Percentiles rank a stretch among this genome's conserved stretches.
These are phyloP conservation scores for Halophytophthora batemanensis DNA, from an alignment of 352 stramenopile species.

Conservation along the genomic window DNA sequence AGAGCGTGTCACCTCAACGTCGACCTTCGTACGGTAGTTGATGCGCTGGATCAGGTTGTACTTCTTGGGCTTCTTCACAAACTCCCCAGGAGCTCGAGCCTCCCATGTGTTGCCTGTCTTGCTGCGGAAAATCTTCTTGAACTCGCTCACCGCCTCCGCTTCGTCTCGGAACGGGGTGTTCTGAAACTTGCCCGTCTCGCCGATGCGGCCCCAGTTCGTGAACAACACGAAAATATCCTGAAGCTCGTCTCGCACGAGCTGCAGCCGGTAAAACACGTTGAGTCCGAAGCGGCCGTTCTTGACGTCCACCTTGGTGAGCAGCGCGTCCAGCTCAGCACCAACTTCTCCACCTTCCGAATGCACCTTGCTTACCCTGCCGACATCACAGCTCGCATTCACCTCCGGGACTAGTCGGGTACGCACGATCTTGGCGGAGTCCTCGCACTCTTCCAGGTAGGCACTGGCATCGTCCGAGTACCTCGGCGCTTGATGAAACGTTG, in stretches of 20 bases:
- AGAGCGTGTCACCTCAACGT: conserved; percentile 47
- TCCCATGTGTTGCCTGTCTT: conserved; percentile 78
- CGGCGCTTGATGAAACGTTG: conserved; percentile 28
- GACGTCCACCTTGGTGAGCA: conserved; percentile 77
- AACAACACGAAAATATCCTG: conserved; percentile 73
- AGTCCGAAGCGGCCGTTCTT: conserved; percentile 65
- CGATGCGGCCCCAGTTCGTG: conserved; percentile 80
- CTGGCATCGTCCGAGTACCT: conserved; percentile 46
- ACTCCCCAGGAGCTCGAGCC: conserved; percentile 26
- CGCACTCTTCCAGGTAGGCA: conserved; percentile 48
- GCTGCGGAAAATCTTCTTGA: conserved; percentile 80
- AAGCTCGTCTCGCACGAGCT: conserved; percentile 67
- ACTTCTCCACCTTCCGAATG: conserved; percentile 20
- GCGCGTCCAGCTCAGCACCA: conserved; percentile 46
- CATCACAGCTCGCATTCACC: conserved; percentile 56
- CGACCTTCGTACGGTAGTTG: conserved; percentile 52
- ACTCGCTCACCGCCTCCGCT: conserved; percentile 56
- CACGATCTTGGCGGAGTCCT: conserved; percentile 53
- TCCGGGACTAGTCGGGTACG: conserved; percentile 38
- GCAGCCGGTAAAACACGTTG: conserved; percentile 77
- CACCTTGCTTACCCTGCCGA: conserved; percentile 50
- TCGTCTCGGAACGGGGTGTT: conserved; percentile 65
- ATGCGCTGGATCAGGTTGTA: conserved; percentile 74
- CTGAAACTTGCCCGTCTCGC: conserved; percentile 72
- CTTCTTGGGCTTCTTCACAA: conserved; percentile 61